These are phyloP conservation scores for Clathrus columnatus DNA, from an alignment of 768 basidiomycete genomes.

Conservation along the genomic window DNA sequence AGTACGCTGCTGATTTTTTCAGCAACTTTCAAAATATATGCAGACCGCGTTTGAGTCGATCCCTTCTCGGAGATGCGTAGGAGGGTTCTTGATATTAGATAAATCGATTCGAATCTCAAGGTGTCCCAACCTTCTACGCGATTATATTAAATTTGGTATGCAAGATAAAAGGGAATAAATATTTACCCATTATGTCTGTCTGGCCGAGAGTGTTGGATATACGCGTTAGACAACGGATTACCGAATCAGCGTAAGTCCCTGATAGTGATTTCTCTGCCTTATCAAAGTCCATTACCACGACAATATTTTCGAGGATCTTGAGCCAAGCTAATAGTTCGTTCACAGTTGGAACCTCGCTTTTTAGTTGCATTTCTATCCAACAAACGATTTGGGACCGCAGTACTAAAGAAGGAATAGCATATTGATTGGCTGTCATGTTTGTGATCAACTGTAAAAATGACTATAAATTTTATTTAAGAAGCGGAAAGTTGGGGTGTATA, in stretches of 20 bases:
- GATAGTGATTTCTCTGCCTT: slow-evolving; percentile 10
- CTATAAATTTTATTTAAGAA: not conserved
- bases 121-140: not conserved
- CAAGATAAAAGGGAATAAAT: slow-evolving; percentile 34
- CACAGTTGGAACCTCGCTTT: slow-evolving; percentile 13
- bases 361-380: slow-evolving; percentile 77
- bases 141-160: slow-evolving; percentile 35
- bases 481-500: slow-evolving; percentile 17
- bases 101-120: slow-evolving; percentile 1
- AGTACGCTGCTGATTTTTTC: not conserved
- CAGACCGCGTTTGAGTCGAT: not conserved
- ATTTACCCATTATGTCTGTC: not conserved
- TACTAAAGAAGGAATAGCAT: slow-evolving; percentile 63
- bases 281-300: slow-evolving; percentile 12
- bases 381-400: slow-evolving; percentile 62
- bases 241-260: slow-evolving; percentile 19
- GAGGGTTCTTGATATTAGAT: slow-evolving; percentile 13
- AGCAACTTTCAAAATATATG: not conserved
- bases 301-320: slow-evolving; percentile 26
- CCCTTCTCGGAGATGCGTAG: slow-evolving; percentile 12
- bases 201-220: not conserved
- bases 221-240: slow-evolving; percentile 50
- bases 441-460: slow-evolving; percentile 52
- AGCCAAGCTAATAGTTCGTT: slow-evolving; percentile 19
- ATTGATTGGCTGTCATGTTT: slow-evolving; percentile 59